Percentiles rank a stretch among this genome's conserved stretches.
phyloP scores from a whole-genome alignment of 306 rosid species.

The Heteromeles arbutifolia region DNA sequence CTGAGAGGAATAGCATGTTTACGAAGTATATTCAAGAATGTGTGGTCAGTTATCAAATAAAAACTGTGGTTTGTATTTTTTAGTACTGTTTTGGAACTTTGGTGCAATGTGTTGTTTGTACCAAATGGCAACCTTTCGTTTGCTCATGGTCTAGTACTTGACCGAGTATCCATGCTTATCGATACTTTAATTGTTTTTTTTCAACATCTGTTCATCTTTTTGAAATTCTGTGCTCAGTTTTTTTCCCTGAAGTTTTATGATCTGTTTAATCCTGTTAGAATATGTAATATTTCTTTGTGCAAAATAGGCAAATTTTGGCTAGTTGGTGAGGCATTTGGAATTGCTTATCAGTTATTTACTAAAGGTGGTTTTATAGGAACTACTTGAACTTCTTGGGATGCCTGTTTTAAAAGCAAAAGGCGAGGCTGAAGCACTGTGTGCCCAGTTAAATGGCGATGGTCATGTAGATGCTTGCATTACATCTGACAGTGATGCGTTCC shows the following conservation, averaged over 20 bases:
- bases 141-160: not conserved
- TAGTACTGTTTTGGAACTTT: not conserved
- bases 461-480: conserved; percentile 86
- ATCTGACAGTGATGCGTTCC: conserved; percentile 83
- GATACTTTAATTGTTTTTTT: not conserved
- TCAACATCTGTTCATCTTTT: not conserved
- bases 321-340: too few relatives aligned
- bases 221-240: not conserved
- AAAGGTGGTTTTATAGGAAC: conserved; percentile 49
- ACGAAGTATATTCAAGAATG: conserved; percentile 64
- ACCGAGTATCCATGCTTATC: not conserved
- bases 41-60: conserved; percentile 44
- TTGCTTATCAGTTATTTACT: conserved; percentile 17
- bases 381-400: conserved; percentile 76
- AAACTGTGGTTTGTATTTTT: not conserved
- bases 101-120: not conserved
- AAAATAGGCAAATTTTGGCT: not conserved
- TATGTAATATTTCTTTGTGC: not conserved
- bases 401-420: conserved; percentile 86
- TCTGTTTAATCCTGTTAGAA: not conserved
- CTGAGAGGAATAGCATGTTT: conserved; percentile 59
- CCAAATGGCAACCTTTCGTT: not conserved
- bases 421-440: conserved; percentile 93
- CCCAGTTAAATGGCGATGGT: conserved; percentile 70
- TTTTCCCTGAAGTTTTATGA: not conserved